Conservation (phyloP, 768 basidiomycete genomes). For the Boletus pseudo-olivaceus region DNA sequence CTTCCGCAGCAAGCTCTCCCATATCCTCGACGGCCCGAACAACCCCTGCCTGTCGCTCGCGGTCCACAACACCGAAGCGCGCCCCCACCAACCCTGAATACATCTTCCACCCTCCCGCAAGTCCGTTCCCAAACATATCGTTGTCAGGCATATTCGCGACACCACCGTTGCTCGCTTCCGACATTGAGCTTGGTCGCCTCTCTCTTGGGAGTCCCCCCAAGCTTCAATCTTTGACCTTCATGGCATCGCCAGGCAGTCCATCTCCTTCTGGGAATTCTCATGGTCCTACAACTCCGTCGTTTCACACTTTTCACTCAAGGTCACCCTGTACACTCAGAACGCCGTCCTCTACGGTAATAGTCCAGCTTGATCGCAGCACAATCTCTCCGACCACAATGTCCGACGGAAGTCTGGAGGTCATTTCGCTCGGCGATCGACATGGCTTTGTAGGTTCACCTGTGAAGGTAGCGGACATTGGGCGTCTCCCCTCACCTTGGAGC, state of each 20-base stretch:
- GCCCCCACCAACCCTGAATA: neutral
- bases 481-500: slow-evolving; percentile 32
- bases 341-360: slow-evolving; percentile 12
- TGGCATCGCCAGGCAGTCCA: slow-evolving; percentile 4
- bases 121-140: slow-evolving; percentile 19
- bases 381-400: slow-evolving; percentile 24
- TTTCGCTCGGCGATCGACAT: slow-evolving; percentile 18
- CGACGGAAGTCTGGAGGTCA: slow-evolving; percentile 21
- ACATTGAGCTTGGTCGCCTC: neutral
- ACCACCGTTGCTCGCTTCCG: neutral
- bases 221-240: neutral
- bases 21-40: slow-evolving; percentile 1
- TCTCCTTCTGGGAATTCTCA: slow-evolving; percentile 1
- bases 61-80: slow-evolving; percentile 3
- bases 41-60: neutral
- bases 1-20: slow-evolving; percentile 5
- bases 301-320: slow-evolving; percentile 6
- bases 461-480: neutral
- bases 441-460: slow-evolving; percentile 7
- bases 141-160: slow-evolving; percentile 18
- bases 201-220: neutral
- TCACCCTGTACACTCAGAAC: slow-evolving; percentile 10
- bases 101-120: slow-evolving; percentile 13
- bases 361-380: slow-evolving; percentile 21
- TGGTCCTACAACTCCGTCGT: neutral